A percentile compares a stretch with the other conserved stretches of the same genome.
Conservation (phyloP, 371 early-diverging fungal genomes). For the Lichtheimia hyalospora region DNA sequence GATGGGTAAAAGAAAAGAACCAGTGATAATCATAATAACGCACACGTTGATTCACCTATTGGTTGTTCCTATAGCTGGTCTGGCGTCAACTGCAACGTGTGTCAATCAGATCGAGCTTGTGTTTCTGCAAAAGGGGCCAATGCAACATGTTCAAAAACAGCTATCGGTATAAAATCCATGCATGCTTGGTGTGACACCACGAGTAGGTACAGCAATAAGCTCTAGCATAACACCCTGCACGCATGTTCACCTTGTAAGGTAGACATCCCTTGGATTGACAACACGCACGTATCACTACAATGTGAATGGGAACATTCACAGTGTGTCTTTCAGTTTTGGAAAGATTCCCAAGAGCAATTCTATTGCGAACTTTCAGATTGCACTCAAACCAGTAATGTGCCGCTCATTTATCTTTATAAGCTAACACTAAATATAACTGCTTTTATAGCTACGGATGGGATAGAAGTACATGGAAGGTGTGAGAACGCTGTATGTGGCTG, state of each 20-base stretch:
- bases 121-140: slow-evolving; percentile 32
- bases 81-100: slow-evolving; percentile 51
- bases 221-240: slow-evolving; percentile 47
- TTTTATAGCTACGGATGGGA: slow-evolving; percentile 8
- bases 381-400: slow-evolving; percentile 39
- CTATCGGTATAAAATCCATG: slow-evolving; percentile 48
- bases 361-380: slow-evolving; percentile 56
- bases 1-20: slow-evolving; percentile 28
- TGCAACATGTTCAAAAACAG: slow-evolving; percentile 44
- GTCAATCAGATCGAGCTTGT: slow-evolving; percentile 38
- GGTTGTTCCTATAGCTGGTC: slow-evolving; percentile 33
- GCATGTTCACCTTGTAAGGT: slow-evolving; percentile 33
- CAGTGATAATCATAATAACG: neutral
- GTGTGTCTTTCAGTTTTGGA: slow-evolving; percentile 61
- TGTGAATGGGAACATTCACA: slow-evolving; percentile 43
- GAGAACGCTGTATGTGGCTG: slow-evolving; percentile 51
- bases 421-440: neutral
- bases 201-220: slow-evolving; percentile 41
- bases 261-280: slow-evolving; percentile 56
- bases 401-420: neutral
- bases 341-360: slow-evolving; percentile 55
- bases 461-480: slow-evolving; percentile 49
- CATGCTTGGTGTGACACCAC: slow-evolving; percentile 55
- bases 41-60: too few species aligned
- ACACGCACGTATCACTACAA: slow-evolving; percentile 45